Evolutionary conservation across 345 rosid genomes (phyloP), one percentile per base, ranked within the genome.

Genomic region (Populus simonii): DNA sequence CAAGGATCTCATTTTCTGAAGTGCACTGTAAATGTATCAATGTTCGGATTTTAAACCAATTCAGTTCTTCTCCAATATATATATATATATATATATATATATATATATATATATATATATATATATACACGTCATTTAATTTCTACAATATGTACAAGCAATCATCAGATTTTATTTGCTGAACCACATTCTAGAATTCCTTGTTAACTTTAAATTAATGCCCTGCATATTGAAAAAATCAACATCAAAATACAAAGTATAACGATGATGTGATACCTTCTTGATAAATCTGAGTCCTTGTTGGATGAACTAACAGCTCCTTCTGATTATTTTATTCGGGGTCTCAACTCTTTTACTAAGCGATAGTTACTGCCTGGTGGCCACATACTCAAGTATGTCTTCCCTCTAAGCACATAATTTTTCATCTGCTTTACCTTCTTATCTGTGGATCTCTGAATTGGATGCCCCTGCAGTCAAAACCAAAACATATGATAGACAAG

Each of bases 401-500:
- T 89, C 72, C 96, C 97, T 88, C 93, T 90, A 70, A 95, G 83
- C 70, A 95, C 74, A 81, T 89, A 90, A 89, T 95, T 98, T 89
- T 88, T 89, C 83, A 92, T 87, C 88, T 86, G 88, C 74, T 82
- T 90, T 72, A 90, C 84, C 87, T 89, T 95, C 75, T 72, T 84
- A 84, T 95, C 93, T 36, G 81, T 76, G 23, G 70, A 68, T 80
- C 81, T 80, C 35, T 31, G 70, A 5, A 31, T 1, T 9, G 66
- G 76, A 83, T 81, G 86, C 69, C 63, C 89, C 97, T 89, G 85
- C 78, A 80, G 83, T 71, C 75, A 79, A 83, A 76, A 55, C 61
- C 61, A 55, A 25, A 22, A 55, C 11, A 8, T 20, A n/a, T 7
- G 8, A 22, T 8, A 0, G 1, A n/a, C 61, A 22, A 55, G 7